phyloP scores from a whole-genome alignment of 495 filamentous ascomycete genomes.

The Penicillium ochrochloron region DNA sequence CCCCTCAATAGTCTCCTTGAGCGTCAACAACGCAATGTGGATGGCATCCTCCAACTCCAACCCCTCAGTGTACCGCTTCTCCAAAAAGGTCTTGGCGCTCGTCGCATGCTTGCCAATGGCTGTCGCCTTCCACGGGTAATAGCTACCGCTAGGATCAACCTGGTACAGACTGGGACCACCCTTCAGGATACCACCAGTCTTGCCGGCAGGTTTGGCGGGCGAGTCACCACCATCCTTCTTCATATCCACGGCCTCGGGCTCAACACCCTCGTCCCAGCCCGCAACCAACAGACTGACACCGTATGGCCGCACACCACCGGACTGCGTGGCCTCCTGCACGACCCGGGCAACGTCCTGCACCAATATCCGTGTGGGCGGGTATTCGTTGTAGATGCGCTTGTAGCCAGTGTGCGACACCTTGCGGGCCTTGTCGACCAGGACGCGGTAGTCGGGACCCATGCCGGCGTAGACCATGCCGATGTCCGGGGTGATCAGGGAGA shows the following conservation, averaged over 20 bases:
- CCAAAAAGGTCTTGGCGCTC: slow-evolving; percentile 96
- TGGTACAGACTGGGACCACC: slow-evolving; percentile 97
- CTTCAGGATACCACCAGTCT: slow-evolving; percentile 94
- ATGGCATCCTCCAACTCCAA: slow-evolving; percentile 98
- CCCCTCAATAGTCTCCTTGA: slow-evolving; percentile 99
- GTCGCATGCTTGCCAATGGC: slow-evolving; percentile 99
- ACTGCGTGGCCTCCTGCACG: slow-evolving; percentile 99
- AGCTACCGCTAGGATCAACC: slow-evolving; percentile 94
- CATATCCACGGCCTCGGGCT: slow-evolving; percentile 69
- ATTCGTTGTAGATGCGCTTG: slow-evolving; percentile 99
- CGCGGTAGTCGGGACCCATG: slow-evolving; percentile 98
- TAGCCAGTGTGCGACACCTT: slow-evolving; percentile 99
- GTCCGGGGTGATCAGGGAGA: slow-evolving; percentile 96
- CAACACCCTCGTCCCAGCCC: slow-evolving; percentile 95
- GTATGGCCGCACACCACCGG: slow-evolving; percentile 96
- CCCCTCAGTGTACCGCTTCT: slow-evolving; percentile 97
- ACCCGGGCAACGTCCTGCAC: slow-evolving; percentile 97
- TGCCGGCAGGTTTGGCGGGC: slow-evolving; percentile 70
- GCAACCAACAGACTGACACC: slow-evolving; percentile 94
- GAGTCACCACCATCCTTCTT: slow-evolving; percentile 45
- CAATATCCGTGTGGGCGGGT: slow-evolving; percentile 96
- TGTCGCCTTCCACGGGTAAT: slow-evolving; percentile 99
- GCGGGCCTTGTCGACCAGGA: slow-evolving; percentile 94
- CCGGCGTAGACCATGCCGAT: slow-evolving; percentile 99
- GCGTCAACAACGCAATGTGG: slow-evolving; percentile 94